Percentiles rank a stretch among this genome's conserved stretches.
These are phyloP conservation scores for Neofusicoccum parvum DNA, from an alignment of 2,329 filamentous ascomycete genomes.

Conservation along the genomic window DNA sequence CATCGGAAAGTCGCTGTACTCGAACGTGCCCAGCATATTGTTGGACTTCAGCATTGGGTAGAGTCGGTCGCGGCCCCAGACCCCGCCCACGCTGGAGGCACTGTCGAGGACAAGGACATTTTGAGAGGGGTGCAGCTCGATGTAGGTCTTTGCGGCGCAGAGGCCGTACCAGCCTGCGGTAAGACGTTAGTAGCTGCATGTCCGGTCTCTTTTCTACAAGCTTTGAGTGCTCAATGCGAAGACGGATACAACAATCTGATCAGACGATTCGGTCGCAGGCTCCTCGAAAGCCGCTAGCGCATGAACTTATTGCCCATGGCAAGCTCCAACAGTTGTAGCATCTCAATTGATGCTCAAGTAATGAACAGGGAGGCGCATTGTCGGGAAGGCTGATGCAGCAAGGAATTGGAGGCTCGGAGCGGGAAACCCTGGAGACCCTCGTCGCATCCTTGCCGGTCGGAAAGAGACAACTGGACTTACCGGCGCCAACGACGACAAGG, in stretches of 20 bases:
- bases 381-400: neutral
- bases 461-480: constrained; percentile 23
- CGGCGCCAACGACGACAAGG: constrained; percentile 34
- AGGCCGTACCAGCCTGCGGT: constrained; percentile 45
- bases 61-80: constrained; percentile 46
- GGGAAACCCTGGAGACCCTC: neutral
- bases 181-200: neutral
- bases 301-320: neutral
- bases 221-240: too few relatives aligned
- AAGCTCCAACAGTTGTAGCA: neutral
- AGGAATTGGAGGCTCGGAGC: neutral
- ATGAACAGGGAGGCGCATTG: neutral
- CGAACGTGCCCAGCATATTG: constrained; percentile 44
- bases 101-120: constrained; percentile 49
- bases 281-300: neutral
- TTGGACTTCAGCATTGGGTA: constrained; percentile 50
- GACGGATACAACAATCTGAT: neutral
- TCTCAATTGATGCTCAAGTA: neutral
- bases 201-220: neutral
- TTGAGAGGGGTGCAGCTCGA: constrained; percentile 45
- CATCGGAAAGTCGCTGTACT: constrained; percentile 44
- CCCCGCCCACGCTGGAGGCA: constrained; percentile 43
- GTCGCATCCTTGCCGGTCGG: neutral
- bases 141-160: constrained; percentile 52
- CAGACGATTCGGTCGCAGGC: neutral